Evolutionary conservation across 192 early-diverging fungal species (phyloP), one percentile per base, ranked within the genome.

Genomic region (Entophlyctis helioformis): DNA sequence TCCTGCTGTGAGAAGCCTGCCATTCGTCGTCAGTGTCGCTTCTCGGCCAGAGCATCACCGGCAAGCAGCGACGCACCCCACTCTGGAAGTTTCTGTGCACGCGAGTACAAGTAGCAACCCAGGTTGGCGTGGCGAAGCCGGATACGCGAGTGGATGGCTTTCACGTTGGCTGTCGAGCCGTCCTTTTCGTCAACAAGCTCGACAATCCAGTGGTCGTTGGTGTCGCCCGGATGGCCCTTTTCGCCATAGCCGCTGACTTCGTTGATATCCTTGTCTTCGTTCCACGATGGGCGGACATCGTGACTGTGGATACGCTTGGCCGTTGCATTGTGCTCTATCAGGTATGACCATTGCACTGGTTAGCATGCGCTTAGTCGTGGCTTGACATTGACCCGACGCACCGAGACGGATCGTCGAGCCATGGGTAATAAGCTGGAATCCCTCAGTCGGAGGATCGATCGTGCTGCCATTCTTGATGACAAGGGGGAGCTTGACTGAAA

Each of bases 181-280:
- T n/a, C n/a, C 33, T 69, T 52, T 42, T 82, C 61, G 11, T 76
- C 72, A 19, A 76, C 53, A 38, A 91, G 83, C 50, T 88, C 80
- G 8, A 96, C 69, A 26, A 77, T 71, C 87, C 87, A 96, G 62
- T 84, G 72, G 67, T 96, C 92, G 53, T 96, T 96, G 29, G 82
- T 67, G 54, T 96, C 92, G 32, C 93, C 91, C 22, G 66, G 56
- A 59, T 82, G 87, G 2, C 70, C 73, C 1, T 36, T 11, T 18
- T 57, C 57, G 16, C 74, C 74, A 41, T 76, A 76, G 36, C 58
- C 62, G 0, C 61, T 62, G 21, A 69, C 71, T 60, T 76, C 74
- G 42, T 59, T 60, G 47, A 64, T 43, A 29, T 64, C 55, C 36
- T 70, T 57, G 41, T 62, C 58, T 42, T 67, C 71, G 18, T 55